A percentile compares a stretch with the other conserved stretches of the same genome.
Conservation (phyloP, 2,329 filamentous ascomycete species). For the Curvularia sp. region DNA sequence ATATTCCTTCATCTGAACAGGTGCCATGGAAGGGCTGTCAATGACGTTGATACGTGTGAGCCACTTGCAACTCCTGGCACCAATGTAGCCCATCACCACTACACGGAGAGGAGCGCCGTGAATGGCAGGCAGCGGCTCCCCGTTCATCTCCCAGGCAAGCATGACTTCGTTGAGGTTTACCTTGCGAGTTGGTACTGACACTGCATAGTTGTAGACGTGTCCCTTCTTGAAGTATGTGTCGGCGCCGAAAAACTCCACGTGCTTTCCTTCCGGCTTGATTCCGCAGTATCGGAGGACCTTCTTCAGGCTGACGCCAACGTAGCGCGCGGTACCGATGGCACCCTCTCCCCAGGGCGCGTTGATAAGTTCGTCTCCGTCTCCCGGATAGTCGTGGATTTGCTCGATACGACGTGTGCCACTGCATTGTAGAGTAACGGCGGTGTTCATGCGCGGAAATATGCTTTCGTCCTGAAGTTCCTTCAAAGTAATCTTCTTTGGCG, state of each 20-base stretch:
- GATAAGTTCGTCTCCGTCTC: slow-evolving; percentile 68
- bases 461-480: slow-evolving; percentile 67
- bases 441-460: slow-evolving; percentile 66
- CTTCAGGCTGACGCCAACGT: slow-evolving; percentile 69
- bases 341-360: slow-evolving; percentile 57
- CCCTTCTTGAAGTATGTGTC: slow-evolving; percentile 77
- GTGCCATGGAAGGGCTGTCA: slow-evolving; percentile 61
- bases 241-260: slow-evolving; percentile 72
- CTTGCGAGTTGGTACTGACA: slow-evolving; percentile 71
- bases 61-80: slow-evolving; percentile 69
- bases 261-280: slow-evolving; percentile 60
- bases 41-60: slow-evolving; percentile 69
- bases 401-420: slow-evolving; percentile 73
- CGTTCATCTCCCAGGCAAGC: slow-evolving; percentile 76
- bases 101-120: slow-evolving; percentile 70
- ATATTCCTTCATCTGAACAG: slow-evolving; percentile 70
- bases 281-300: slow-evolving; percentile 75
- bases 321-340: slow-evolving; percentile 70
- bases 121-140: slow-evolving; percentile 66
- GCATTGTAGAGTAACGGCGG: slow-evolving; percentile 69
- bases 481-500: slow-evolving; percentile 64
- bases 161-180: slow-evolving; percentile 72
- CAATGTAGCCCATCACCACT: slow-evolving; percentile 71
- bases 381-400: slow-evolving; percentile 69
- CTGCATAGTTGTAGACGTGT: slow-evolving; percentile 70